A percentile compares a stretch with the other conserved stretches of the same genome.
These are phyloP conservation scores for Carex pumila DNA, from an alignment of 176 grass and related monocot species.

Conservation along the genomic window DNA sequence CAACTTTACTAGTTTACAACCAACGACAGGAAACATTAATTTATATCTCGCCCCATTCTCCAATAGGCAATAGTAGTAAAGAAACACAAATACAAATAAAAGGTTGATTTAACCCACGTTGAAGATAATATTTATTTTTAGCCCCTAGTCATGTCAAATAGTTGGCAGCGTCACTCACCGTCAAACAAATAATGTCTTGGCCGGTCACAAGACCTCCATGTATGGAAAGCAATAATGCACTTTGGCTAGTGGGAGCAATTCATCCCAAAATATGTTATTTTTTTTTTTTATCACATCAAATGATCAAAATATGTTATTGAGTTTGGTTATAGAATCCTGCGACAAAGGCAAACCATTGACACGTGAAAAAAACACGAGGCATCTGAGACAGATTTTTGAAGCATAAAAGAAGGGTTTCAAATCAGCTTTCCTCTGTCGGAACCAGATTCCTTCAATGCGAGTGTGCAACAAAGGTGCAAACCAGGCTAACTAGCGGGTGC, in stretches of 20 bases:
- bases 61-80: background rate
- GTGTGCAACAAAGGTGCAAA: background rate
- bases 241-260: background rate
- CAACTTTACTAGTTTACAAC: too few relatives aligned
- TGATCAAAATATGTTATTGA: background rate
- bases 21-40: background rate
- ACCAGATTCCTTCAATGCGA: conserved; percentile 1
- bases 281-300: too few relatives aligned
- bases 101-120: background rate
- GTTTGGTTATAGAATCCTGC: background rate
- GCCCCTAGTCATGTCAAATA: conserved; percentile 3
- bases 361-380: conserved; percentile 6
- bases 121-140: conserved; percentile 2
- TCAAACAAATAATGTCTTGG: background rate
- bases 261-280: too few relatives aligned
- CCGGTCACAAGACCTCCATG: background rate
- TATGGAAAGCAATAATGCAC: conserved; percentile 3
- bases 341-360: conserved; percentile 7
- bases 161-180: conserved; percentile 5
- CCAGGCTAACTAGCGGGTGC: too few relatives aligned
- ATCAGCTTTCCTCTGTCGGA: background rate
- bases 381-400: conserved; percentile 4
- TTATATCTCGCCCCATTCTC: background rate
- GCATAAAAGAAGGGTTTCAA: background rate
- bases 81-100: background rate